Percentiles rank a stretch among this genome's conserved stretches.
Evolutionary conservation across 768 basidiomycete genomes (phyloP).

Genomic region (Hygrocybe coccinea): DNA sequence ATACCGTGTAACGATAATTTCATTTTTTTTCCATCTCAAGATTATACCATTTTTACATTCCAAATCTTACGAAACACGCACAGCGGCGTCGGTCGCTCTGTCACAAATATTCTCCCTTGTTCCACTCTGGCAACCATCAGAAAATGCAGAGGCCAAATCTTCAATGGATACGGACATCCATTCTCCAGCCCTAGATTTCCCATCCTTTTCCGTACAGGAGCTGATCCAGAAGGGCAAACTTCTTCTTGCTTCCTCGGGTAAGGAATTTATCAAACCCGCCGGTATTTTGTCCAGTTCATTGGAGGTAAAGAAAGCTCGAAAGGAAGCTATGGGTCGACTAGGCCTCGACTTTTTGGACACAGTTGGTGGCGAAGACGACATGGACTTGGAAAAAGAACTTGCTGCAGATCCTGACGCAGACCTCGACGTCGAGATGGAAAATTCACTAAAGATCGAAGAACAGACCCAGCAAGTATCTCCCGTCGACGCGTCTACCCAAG

Average conservation of each 20-base stretch:
- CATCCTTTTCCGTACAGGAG: slow-evolving; percentile 70
- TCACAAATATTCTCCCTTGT: slow-evolving; percentile 82
- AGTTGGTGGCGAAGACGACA: slow-evolving; percentile 60
- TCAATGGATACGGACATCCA: slow-evolving; percentile 23
- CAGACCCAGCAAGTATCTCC: slow-evolving; percentile 28
- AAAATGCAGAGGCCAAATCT: slow-evolving; percentile 25
- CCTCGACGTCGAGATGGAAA: slow-evolving; percentile 39
- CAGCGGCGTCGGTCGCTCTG: slow-evolving; percentile 83
- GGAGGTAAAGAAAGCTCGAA: slow-evolving; percentile 82
- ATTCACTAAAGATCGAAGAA: slow-evolving; percentile 38
- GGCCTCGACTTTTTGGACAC: slow-evolving; percentile 82
- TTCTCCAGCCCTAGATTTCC: slow-evolving; percentile 51
- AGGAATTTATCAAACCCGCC: slow-evolving; percentile 76
- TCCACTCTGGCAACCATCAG: slow-evolving; percentile 69
- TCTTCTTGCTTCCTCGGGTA: slow-evolving; percentile 87
- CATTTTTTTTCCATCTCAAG: slow-evolving; percentile 33
- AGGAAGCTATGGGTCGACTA: slow-evolving; percentile 82
- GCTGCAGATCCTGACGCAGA: slow-evolving; percentile 53
- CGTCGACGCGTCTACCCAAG: slow-evolving; percentile 40
- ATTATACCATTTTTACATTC: slow-evolving; percentile 89
- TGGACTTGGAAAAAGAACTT: slow-evolving; percentile 83
- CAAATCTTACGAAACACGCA: slow-evolving; percentile 87
- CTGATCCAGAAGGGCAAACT: slow-evolving; percentile 72
- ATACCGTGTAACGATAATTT: slow-evolving; percentile 11
- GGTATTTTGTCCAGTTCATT: slow-evolving; percentile 67